These are phyloP conservation scores for Nothopassalora personata DNA, from an alignment of 2,329 filamentous ascomycete genomes.

Conservation along the genomic window DNA sequence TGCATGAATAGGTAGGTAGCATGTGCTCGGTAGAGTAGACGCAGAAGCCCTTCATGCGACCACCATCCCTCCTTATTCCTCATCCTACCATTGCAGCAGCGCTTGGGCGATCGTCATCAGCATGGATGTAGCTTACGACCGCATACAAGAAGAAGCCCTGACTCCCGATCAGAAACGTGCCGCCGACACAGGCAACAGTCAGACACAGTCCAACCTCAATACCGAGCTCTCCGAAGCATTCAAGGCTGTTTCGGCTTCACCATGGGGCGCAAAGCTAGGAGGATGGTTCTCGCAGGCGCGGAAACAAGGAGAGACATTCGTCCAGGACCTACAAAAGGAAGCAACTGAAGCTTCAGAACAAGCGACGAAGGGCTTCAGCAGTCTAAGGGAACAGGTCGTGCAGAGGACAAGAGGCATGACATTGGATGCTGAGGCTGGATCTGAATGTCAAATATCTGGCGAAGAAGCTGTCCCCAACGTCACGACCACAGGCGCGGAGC, in stretches of 20 bases:
- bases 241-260: slow-evolving; percentile 82
- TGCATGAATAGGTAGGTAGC: no score
- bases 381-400: slow-evolving; percentile 46
- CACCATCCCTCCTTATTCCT: not conserved
- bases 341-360: slow-evolving; percentile 63
- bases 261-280: slow-evolving; percentile 84
- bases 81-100: not conserved
- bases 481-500: slow-evolving; percentile 1
- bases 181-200: slow-evolving; percentile 23
- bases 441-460: slow-evolving; percentile 20
- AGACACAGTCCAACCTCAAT: slow-evolving; percentile 56
- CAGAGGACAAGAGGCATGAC: slow-evolving; percentile 27
- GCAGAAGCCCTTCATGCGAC: not conserved
- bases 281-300: slow-evolving; percentile 87
- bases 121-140: slow-evolving; percentile 98
- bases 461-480: slow-evolving; percentile 26
- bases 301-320: slow-evolving; percentile 84
- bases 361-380: slow-evolving; percentile 73
- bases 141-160: slow-evolving; percentile 80
- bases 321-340: slow-evolving; percentile 77
- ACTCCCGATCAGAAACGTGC: slow-evolving; percentile 47
- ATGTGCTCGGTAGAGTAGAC: not conserved
- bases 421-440: slow-evolving; percentile 18
- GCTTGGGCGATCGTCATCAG: not conserved
- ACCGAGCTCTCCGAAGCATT: slow-evolving; percentile 91